Evolutionary conservation across 768 basidiomycete genomes (phyloP), one percentile per base, ranked within the genome.

Genomic region (Macrolepiota fuliginosa): DNA sequence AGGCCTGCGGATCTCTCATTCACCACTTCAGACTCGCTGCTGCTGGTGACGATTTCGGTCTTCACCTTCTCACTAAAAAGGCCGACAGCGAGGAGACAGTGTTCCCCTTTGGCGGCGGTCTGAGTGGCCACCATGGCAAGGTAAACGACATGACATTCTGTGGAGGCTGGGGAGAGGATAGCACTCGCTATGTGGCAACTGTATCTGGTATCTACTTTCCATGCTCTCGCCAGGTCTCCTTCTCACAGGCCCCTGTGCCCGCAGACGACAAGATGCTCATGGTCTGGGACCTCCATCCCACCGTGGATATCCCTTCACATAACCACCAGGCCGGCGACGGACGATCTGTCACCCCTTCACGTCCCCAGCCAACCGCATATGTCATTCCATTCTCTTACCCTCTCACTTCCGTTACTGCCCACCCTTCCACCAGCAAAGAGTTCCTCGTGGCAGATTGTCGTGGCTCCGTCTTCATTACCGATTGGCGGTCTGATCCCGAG

Each of bases 221-320:
- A 12, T 62, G 25, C 55, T 25, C 59, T 64, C 49, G 64, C 45
- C 39, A 32, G 9, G 39, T 45, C 42, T 45, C 39, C 25, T 11
- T 51, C 36, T 62, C 60, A 56, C 61, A 63, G n/a, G 35, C 59
- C 61, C 32, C 46, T 25, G 27, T 40, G 13, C 54, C 6, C 24
- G 57, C 63, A 91, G 91, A 92, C 66, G 92, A 93, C 74, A 90
- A 85, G 70, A 88, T 89, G 82, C 81, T 92, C 40, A 89, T 92
- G 85, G 85, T 93, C 6, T 93, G 92, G 92, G 91, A 93, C 72
- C 80, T 94, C n/a, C 77, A 82, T 66, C 91, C 91, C 0, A 69
- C 77, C 37, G 58, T 80, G 50, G 73, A 82, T 57, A 75, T 81
- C 46, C 71, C 77, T 37, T 79, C 84, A 68, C 65, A 66, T 64